A percentile compares a stretch with the other conserved stretches of the same genome.
These are phyloP conservation scores for Leishmania guyanensis DNA, from an alignment of 208 protist genomes.

Conservation along the genomic window DNA sequence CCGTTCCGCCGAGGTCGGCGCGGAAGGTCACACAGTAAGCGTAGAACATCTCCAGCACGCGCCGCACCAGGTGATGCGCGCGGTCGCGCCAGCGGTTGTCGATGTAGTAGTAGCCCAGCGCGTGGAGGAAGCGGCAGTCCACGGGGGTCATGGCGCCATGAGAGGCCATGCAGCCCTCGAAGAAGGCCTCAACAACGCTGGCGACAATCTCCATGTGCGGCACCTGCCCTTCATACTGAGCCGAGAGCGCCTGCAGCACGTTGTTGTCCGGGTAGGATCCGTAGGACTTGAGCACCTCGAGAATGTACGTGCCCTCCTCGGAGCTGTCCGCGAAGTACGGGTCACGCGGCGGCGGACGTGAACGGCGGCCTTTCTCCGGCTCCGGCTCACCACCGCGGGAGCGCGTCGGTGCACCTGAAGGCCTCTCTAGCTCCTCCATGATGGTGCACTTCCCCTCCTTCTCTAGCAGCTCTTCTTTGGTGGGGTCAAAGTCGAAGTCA, in stretches of 20 bases:
- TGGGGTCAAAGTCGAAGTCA: constrained; percentile 32
- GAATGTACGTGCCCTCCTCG: constrained; percentile 69
- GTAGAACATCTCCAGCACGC: constrained; percentile 56
- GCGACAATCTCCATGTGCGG: constrained; percentile 35
- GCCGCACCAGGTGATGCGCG: constrained; percentile 43
- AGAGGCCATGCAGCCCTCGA: constrained; percentile 43
- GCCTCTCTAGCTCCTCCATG: constrained; percentile 17
- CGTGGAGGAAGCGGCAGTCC: constrained; percentile 41
- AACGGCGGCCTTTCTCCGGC: constrained; percentile 17
- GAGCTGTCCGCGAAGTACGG: constrained; percentile 37
- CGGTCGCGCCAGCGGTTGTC: constrained; percentile 45
- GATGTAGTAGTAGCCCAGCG: constrained; percentile 54
- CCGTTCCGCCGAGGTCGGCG: constrained; percentile 37
- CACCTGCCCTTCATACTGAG: constrained; percentile 27
- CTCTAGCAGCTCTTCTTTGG: constrained; percentile 42
- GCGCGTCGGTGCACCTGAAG: background rate
- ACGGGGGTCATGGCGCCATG: constrained; percentile 44
- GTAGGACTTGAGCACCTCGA: constrained; percentile 56
- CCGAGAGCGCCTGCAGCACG: constrained; percentile 42
- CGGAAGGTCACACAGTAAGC: constrained; percentile 44
- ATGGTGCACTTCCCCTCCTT: constrained; percentile 22
- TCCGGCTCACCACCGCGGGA: constrained; percentile 20
- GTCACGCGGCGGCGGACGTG: constrained; percentile 16
- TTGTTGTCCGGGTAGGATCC: constrained; percentile 59
- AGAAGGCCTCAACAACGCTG: constrained; percentile 35